Percentiles rank a stretch among this genome's conserved stretches.
These are phyloP conservation scores for Nidularia pulvinata DNA, from an alignment of 768 basidiomycete species.

Conservation along the genomic window DNA sequence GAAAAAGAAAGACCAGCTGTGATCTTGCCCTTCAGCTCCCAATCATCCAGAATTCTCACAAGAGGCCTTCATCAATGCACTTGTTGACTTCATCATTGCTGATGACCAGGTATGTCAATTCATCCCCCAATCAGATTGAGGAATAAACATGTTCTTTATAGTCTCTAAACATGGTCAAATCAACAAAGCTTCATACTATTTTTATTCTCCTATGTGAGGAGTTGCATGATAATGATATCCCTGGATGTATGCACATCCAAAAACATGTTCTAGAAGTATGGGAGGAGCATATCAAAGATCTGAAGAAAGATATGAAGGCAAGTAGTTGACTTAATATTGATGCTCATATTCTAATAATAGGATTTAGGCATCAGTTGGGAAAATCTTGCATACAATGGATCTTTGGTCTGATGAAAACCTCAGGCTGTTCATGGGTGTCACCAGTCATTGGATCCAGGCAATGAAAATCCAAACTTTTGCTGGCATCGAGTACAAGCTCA, in stretches of 20 bases:
- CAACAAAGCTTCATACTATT: neutral
- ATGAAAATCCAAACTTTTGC: neutral
- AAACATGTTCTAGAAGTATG: neutral
- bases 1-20: no score
- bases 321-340: neutral
- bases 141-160: neutral
- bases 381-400: neutral
- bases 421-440: neutral
- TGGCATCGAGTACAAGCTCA: neutral
- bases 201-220: neutral
- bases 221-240: neutral
- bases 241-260: neutral
- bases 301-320: neutral
- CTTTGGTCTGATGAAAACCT: neutral
- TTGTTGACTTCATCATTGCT: conserved; percentile 1
- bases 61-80: conserved; percentile 1
- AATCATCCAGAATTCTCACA: neutral
- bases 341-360: neutral
- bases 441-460: neutral
- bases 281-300: neutral
- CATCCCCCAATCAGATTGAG: neutral
- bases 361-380: neutral
- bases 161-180: neutral
- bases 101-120: conserved; percentile 2
- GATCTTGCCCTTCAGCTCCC: no score